A percentile compares a stretch with the other conserved stretches of the same genome.
Conservation (phyloP, 1,284 basidiomycete species). For the Ustilago cynodontis region DNA sequence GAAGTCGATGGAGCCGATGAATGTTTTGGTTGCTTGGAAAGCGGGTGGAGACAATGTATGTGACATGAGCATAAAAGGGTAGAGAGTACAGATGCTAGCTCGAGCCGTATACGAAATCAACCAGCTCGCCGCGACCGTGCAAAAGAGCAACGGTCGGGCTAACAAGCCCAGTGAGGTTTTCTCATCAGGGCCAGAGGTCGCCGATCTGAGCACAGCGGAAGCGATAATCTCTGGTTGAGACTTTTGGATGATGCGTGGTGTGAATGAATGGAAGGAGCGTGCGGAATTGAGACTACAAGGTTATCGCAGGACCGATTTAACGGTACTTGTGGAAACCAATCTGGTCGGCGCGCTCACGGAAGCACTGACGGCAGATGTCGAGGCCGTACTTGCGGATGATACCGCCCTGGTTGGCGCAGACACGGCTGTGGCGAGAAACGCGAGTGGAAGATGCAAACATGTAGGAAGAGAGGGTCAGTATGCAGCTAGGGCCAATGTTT, state of each 20-base stretch:
- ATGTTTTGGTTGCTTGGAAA: constrained; percentile 37
- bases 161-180: constrained; percentile 8
- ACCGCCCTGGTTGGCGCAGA: constrained; percentile 69
- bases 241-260: constrained; percentile 41
- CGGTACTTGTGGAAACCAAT: constrained; percentile 68
- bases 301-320: constrained; percentile 23
- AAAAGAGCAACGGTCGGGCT: constrained; percentile 8
- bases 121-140: constrained; percentile 17
- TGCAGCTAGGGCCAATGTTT: neutral
- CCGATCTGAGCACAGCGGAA: constrained; percentile 21
- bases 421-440: constrained; percentile 56
- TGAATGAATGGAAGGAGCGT: constrained; percentile 5
- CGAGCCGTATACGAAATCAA: constrained; percentile 33
- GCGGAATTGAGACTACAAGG: neutral
- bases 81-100: constrained; percentile 25
- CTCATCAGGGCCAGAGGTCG: constrained; percentile 20
- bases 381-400: constrained; percentile 70
- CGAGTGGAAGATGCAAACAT: neutral
- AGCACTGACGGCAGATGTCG: constrained; percentile 70
- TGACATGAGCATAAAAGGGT: constrained; percentile 31
- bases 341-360: constrained; percentile 69
- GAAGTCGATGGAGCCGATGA: constrained; percentile 19
- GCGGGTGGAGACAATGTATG: constrained; percentile 34
- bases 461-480: constrained; percentile 16
- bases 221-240: constrained; percentile 27